Conservation (phyloP, 2,329 filamentous ascomycete genomes). For the Verticillium klebahnii region DNA sequence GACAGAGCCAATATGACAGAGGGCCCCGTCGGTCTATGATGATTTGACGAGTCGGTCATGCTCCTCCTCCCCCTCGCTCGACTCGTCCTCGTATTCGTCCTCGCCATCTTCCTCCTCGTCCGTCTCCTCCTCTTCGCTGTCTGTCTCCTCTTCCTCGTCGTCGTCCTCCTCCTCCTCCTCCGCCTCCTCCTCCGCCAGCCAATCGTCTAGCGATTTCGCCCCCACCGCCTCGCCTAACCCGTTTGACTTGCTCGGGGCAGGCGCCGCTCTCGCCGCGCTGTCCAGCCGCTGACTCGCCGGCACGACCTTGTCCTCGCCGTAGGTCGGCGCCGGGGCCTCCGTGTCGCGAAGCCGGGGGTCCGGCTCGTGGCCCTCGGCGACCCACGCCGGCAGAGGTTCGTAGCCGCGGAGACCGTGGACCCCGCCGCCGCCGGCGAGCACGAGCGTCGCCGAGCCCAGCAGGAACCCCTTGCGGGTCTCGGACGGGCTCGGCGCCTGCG, state of each 20-base stretch:
- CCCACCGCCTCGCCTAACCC: conserved; percentile 30
- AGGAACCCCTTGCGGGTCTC: conserved; percentile 74
- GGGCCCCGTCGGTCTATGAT: conserved; percentile 7
- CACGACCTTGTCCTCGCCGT: conserved; percentile 36
- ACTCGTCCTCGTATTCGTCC: conserved; percentile 39
- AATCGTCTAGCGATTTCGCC: conserved; percentile 85
- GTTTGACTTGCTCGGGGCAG: conserved; percentile 38
- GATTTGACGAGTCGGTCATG: conserved; percentile 35
- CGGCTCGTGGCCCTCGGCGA: conserved; percentile 73
- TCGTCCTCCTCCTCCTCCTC: conserved; percentile 52
- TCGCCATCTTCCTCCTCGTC: conserved; percentile 45
- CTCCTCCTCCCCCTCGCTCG: conserved; percentile 37
- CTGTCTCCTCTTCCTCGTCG: conserved; percentile 45
- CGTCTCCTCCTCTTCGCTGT: conserved; percentile 34
- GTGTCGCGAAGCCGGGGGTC: conserved; percentile 67
- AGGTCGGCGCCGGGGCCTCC: conserved; percentile 30
- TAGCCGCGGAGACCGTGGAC: conserved; percentile 75
- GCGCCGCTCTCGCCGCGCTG: conserved; percentile 37
- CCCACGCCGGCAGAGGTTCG: conserved; percentile 77
- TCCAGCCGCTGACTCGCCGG: conserved; percentile 63
- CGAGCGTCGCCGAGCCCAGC: conserved; percentile 80
- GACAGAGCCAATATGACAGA: not conserved
- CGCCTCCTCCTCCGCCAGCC: conserved; percentile 71
- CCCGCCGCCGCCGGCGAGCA: conserved; percentile 72
- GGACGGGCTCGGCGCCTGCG: conserved; percentile 83